Percentiles rank a stretch among this genome's conserved stretches.
These are phyloP conservation scores for Trichoderma atroviride DNA, from an alignment of 2,329 filamentous ascomycete genomes.

Conservation along the genomic window DNA sequence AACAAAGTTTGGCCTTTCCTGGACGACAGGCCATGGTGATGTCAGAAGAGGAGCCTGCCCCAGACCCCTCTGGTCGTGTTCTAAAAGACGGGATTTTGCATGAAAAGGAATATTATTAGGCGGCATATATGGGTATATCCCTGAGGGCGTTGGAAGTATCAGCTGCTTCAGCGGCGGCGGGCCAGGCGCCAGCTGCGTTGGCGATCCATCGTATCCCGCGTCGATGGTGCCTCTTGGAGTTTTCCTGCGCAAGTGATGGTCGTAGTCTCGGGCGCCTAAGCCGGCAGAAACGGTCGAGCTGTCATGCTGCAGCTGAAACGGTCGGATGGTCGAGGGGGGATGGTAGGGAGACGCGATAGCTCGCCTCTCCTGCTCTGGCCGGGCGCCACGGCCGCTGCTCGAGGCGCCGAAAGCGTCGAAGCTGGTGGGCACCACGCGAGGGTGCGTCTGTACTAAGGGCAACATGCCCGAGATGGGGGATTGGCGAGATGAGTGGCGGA, in stretches of 20 bases:
- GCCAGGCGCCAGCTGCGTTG: conserved; percentile 70
- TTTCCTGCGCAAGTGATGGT: conserved; percentile 85
- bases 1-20: conserved; percentile 7
- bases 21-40: conserved; percentile 21
- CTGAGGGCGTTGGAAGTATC: conserved; percentile 62
- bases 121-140: conserved; percentile 28
- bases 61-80: background rate
- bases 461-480: conserved; percentile 45
- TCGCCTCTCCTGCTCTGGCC: conserved; percentile 35
- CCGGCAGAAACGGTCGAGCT: conserved; percentile 27
- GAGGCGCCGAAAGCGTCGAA: conserved; percentile 41
- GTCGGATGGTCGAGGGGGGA: conserved; percentile 40
- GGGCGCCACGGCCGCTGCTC: conserved; percentile 29
- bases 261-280: conserved; percentile 45
- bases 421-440: conserved; percentile 50
- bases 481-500: conserved; percentile 7
- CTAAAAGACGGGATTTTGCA: background rate
- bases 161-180: conserved; percentile 83
- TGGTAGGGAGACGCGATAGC: conserved; percentile 31
- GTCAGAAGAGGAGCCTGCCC: background rate
- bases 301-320: conserved; percentile 36
- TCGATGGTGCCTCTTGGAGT: conserved; percentile 93
- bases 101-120: conserved; percentile 27
- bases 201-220: conserved; percentile 86
- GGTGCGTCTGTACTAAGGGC: conserved; percentile 56